These are phyloP conservation scores for Torulaspora globosa DNA, from an alignment of 1,139 yeast species.

Conservation along the genomic window DNA sequence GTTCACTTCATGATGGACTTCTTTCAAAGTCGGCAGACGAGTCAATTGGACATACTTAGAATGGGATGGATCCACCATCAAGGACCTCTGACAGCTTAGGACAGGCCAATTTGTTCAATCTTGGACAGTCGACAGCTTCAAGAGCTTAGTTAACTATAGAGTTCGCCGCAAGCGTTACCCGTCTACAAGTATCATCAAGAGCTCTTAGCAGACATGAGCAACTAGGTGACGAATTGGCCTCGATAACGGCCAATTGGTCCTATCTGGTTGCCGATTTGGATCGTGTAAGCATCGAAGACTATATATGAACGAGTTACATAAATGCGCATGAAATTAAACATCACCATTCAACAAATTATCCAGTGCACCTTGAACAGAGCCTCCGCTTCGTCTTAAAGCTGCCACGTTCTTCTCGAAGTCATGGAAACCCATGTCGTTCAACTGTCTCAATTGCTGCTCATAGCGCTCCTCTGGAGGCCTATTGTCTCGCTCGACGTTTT, in stretches of 20 bases:
- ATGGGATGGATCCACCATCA: constrained; percentile 4
- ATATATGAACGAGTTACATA: constrained; percentile 1
- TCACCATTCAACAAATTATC: constrained; percentile 71
- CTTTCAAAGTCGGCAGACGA: constrained; percentile 24
- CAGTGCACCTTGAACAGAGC: constrained; percentile 94
- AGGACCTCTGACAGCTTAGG: neutral
- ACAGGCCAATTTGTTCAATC: neutral
- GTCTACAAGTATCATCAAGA: neutral
- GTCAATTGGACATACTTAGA: constrained; percentile 21
- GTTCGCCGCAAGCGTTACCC: neutral
- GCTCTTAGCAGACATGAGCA: neutral
- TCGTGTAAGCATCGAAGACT: neutral
- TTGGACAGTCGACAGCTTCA: neutral
- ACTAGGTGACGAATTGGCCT: neutral
- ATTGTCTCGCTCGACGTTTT: constrained; percentile 47
- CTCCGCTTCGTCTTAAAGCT: constrained; percentile 92
- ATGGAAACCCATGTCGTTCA: constrained; percentile 93
- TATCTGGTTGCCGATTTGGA: neutral
- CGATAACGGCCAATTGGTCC: no score
- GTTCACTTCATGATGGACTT: constrained; percentile 14
- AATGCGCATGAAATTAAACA: constrained; percentile 20
- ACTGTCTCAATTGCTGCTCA: constrained; percentile 83
- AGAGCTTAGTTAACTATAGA: neutral
- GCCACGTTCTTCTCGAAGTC: constrained; percentile 90
- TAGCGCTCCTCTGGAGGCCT: constrained; percentile 96